Evolutionary conservation across 257 asterid species (phyloP).

Genomic region (Solanum boliviense): DNA sequence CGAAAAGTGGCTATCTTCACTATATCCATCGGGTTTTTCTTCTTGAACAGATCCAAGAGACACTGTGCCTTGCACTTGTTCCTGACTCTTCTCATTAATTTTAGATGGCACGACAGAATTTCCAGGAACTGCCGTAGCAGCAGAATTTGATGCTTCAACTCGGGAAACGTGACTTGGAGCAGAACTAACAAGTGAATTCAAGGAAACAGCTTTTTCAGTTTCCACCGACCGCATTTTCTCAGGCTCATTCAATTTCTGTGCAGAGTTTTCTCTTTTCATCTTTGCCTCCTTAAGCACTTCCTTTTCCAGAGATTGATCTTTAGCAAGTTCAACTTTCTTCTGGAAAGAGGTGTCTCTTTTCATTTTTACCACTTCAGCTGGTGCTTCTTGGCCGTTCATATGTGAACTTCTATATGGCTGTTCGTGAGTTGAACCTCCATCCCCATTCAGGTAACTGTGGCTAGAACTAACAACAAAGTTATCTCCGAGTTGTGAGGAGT

Average conservation of each 20-base stretch:
- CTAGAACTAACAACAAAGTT: conserved; percentile 22
- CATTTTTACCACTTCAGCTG: conserved; percentile 22
- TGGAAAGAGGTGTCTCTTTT: conserved; percentile 24
- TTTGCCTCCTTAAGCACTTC: conserved; percentile 34
- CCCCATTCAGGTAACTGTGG: conserved; percentile 26
- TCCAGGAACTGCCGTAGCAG: conserved; percentile 20
- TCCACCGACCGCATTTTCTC: conserved; percentile 25
- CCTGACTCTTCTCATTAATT: conserved; percentile 30
- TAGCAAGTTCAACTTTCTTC: conserved; percentile 30
- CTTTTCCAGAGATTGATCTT: conserved; percentile 30
- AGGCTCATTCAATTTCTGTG: conserved; percentile 28
- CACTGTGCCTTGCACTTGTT: conserved; percentile 13
- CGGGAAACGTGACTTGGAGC: conserved; percentile 12
- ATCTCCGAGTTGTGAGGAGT: conserved; percentile 25
- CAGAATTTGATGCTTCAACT: conserved; percentile 29
- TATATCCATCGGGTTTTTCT: conserved; percentile 25
- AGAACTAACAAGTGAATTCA: conserved; percentile 18
- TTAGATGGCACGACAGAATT: conserved; percentile 20
- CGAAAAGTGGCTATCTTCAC: conserved; percentile 21
- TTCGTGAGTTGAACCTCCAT: conserved; percentile 19
- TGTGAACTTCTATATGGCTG: conserved; percentile 25
- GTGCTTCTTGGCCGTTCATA: conserved; percentile 21
- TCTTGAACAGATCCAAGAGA: conserved; percentile 27
- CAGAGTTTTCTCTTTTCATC: conserved; percentile 41
- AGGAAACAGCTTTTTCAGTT: conserved; percentile 29